These are phyloP conservation scores for Epichloe amarillans DNA, from an alignment of 2,329 filamentous ascomycete genomes.

Conservation along the genomic window DNA sequence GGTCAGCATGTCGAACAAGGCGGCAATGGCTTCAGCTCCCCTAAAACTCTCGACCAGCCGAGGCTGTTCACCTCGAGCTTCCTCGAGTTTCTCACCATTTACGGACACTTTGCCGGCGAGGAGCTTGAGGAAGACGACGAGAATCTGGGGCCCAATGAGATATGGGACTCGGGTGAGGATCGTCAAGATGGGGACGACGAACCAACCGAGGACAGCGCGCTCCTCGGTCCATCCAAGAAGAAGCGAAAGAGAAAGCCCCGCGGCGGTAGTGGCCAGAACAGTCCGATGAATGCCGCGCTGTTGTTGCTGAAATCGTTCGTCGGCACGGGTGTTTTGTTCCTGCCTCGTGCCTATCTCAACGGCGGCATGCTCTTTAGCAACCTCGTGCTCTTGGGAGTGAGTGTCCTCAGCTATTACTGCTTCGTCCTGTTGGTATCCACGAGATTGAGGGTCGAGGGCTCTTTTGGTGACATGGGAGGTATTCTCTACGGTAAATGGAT, in stretches of 20 bases:
- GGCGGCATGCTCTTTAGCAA: slow-evolving; percentile 97
- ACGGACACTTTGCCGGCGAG: slow-evolving; percentile 95
- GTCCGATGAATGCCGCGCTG: slow-evolving; percentile 64
- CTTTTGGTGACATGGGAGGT: slow-evolving; percentile 93
- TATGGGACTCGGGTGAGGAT: slow-evolving; percentile 70
- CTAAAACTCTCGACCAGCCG: slow-evolving; percentile 16
- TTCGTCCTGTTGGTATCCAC: slow-evolving; percentile 88
- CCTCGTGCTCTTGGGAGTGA: slow-evolving; percentile 73
- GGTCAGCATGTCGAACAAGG: slow-evolving; percentile 16
- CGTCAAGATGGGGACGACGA: slow-evolving; percentile 58
- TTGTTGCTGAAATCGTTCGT: slow-evolving; percentile 95
- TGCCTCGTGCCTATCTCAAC: slow-evolving; percentile 86
- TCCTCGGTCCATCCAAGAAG: slow-evolving; percentile 63
- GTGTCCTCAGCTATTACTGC: slow-evolving; percentile 85
- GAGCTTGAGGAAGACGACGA: slow-evolving; percentile 95
- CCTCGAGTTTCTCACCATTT: slow-evolving; percentile 86
- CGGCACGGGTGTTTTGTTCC: slow-evolving; percentile 85
- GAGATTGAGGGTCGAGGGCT: slow-evolving; percentile 74
- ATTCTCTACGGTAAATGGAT: slow-evolving; percentile 85
- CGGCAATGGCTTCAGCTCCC: slow-evolving; percentile 22
- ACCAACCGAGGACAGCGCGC: slow-evolving; percentile 74
- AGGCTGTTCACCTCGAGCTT: slow-evolving; percentile 82
- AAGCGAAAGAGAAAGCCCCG: slow-evolving; percentile 66
- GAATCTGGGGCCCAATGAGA: slow-evolving; percentile 72
- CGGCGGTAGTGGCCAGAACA: slow-evolving; percentile 61